Base-by-base conservation (phyloP, 2,329 filamentous ascomycete genomes). In the Aspergillus pseudoviridinutans region DNA sequence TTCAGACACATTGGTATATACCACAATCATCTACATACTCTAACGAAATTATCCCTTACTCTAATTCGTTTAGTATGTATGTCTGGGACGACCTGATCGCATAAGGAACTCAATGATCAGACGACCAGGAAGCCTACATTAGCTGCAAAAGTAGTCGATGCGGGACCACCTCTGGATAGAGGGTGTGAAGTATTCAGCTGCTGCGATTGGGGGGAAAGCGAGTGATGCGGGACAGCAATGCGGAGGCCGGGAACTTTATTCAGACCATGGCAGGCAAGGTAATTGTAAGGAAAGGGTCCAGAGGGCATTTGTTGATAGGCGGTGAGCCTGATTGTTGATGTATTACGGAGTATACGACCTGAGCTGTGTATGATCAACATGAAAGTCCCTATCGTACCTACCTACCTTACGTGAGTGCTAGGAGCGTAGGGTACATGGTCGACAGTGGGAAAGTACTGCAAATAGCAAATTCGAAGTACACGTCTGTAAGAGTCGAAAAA, bases 281-380 rank as follows among this genome's bases (percentile, higher is more conserved):
- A 14, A 12, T 12, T 14, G 29, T 32, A 35, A 17, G 24, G 22
- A 12, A 27, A 24, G 44, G 12, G 24, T 25, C 14, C 6, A 58
- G 49, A 58, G 49, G 41, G 50, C 27, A 35, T 56, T 56, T 56
- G 42, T 44, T 58, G 49, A 56, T 50, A 41, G 57, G 25, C 35
- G 53, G 56, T 58, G 56, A 54, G 53, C 53, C 53, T 51, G 56
- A 41, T 22, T 28, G 44, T 29, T 9, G 57, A 46, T 59, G 62
- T 62, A 58, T 38, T 38, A 17, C 32, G 5, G 5, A 17, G 32
- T 38, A 17, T 38, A 38, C 32, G 17, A 17, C 32, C 32, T 29
- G 28, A 29, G 28, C 9, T 12, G 28, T 29, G 28, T 12, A 29
- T 29, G 28, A 29, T 29, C 10, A 29, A 12, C 9, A 12, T 29